These are phyloP conservation scores for Phyllosticta capitalensis DNA, from an alignment of 2,329 filamentous ascomycete species.

Conservation along the genomic window DNA sequence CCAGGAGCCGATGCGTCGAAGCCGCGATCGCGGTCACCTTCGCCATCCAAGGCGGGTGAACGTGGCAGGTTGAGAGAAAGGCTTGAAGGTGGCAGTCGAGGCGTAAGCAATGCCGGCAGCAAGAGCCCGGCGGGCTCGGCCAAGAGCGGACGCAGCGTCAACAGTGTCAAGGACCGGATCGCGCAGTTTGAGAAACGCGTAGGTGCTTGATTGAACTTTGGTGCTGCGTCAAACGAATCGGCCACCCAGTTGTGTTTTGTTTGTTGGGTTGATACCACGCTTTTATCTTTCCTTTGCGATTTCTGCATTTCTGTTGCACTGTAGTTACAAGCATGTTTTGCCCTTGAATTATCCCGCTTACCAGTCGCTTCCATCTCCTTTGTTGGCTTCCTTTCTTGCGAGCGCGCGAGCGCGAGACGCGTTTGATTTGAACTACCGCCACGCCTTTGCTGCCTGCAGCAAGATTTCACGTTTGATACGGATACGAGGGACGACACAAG, in stretches of 20 bases:
- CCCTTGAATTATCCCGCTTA: neutral
- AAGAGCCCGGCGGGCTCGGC: neutral
- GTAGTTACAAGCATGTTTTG: neutral
- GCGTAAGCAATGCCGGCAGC: neutral
- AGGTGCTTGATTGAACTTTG: neutral
- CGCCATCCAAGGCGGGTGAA: neutral
- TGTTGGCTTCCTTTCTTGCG: neutral
- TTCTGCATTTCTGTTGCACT: neutral
- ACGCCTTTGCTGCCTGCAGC: neutral
- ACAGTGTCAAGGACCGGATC: neutral
- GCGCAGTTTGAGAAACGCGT: neutral
- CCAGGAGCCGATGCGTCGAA: neutral
- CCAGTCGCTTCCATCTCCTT: neutral
- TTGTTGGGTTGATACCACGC: neutral
- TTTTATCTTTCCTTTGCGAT: neutral
- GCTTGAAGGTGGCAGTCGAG: neutral
- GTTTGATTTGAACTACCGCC: neutral
- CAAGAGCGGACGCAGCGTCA: neutral
- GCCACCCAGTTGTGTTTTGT: neutral
- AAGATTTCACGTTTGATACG: neutral
- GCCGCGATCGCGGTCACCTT: neutral
- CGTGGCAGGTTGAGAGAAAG: neutral
- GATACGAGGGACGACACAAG: neutral
- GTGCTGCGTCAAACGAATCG: too few relatives aligned
- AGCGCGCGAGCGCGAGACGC: neutral